phyloP scores from a whole-genome alignment of 2,329 filamentous ascomycete genomes.

The Colletotrichum cordylinicola region DNA sequence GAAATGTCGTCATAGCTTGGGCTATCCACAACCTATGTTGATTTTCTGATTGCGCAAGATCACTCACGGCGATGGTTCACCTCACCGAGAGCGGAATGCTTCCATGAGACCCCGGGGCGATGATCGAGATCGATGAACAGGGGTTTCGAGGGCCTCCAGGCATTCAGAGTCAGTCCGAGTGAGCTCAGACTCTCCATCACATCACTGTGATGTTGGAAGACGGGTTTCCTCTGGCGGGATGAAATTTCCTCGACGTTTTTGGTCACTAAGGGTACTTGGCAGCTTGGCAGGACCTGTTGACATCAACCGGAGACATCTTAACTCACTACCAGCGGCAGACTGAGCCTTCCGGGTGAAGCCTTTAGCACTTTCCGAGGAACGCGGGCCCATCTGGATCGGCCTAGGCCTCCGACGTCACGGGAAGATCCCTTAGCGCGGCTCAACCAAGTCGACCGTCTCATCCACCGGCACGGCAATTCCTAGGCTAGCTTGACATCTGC shows the following conservation, averaged over 20 bases:
- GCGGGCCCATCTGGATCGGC: background rate
- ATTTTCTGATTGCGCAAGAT: background rate
- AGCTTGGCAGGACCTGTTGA: background rate
- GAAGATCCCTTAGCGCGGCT: background rate
- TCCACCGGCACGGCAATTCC: background rate
- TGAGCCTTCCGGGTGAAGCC: background rate
- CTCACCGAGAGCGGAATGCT: background rate
- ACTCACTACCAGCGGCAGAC: background rate
- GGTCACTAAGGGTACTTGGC: background rate
- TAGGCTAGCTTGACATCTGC: background rate
- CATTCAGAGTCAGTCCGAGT: background rate
- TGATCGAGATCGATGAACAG: background rate
- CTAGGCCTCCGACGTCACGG: background rate
- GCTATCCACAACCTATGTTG: background rate
- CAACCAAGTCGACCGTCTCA: background rate
- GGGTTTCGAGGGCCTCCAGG: background rate
- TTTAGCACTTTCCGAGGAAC: background rate
- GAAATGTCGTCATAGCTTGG: background rate
- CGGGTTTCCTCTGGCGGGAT: background rate
- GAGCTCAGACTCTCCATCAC: background rate
- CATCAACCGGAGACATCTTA: background rate
- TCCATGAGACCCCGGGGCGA: background rate
- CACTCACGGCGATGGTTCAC: background rate
- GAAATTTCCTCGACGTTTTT: background rate
- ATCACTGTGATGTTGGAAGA: background rate